Conservation (phyloP, 2,329 filamentous ascomycete species). For the Fusarium acutatum region DNA sequence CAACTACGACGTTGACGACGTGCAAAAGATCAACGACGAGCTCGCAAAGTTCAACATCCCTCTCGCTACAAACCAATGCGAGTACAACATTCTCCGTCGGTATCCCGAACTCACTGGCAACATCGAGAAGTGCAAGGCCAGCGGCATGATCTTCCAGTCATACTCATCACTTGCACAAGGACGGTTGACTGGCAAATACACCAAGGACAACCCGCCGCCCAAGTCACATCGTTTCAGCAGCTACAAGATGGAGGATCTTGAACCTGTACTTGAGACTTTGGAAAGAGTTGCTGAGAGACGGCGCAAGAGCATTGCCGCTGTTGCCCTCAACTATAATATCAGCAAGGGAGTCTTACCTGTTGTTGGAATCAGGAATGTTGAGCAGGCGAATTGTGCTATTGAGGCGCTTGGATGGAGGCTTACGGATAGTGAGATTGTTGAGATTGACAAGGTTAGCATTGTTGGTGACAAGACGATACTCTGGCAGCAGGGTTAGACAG, state of each 20-base stretch:
- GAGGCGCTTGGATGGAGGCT: slow-evolving; percentile 11
- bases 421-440: not conserved
- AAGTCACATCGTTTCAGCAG: not conserved
- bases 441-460: slow-evolving; percentile 6
- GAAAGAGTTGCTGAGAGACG: not conserved
- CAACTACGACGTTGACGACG: not conserved
- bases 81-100: slow-evolving; percentile 7
- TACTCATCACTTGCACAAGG: not conserved
- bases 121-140: not conserved
- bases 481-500: slow-evolving; percentile 7
- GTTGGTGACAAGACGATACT: not conserved
- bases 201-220: not conserved
- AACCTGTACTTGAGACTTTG: not conserved
- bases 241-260: slow-evolving; percentile 11
- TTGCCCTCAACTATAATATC: slow-evolving; percentile 1
- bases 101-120: not conserved
- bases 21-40: slow-evolving; percentile 1
- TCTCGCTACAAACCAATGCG: slow-evolving; percentile 13
- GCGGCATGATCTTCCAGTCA: slow-evolving; percentile 17
- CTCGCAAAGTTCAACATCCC: slow-evolving; percentile 19
- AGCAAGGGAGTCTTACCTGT: slow-evolving; percentile 3
- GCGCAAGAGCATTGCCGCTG: not conserved
- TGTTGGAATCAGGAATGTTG: slow-evolving; percentile 10
- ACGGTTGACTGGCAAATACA: not conserved
- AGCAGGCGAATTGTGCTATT: slow-evolving; percentile 1